Evolutionary conservation across 805 yeast species (phyloP), one percentile per base, ranked within the genome.

Genomic region (Starmerella vitae): DNA sequence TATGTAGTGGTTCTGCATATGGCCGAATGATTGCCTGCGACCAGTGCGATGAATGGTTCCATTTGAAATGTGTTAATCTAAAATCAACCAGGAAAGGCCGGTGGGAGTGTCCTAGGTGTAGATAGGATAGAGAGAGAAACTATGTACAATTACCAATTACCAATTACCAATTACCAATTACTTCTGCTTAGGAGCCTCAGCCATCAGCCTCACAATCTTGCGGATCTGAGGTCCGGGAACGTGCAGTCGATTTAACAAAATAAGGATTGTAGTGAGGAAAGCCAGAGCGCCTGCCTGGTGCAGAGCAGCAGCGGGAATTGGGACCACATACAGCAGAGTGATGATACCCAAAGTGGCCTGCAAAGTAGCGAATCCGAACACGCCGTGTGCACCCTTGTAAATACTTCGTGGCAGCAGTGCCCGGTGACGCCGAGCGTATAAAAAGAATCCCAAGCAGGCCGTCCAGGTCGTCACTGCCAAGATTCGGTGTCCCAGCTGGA

Each of bases 271-370:
- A 0, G 98, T 86, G 51, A 91, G 65, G 35, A 91, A 66, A 0
- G 93, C 93, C 50, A 91, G 63, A 1, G 96, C 94, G 50, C 97
- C 97, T 7, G 94, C 95, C 65, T 91, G 99, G 58, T 91, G 99
- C 5, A 85, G 73, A 3, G 96, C 93, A 2, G 95, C 99, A 34
- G 88, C 62, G 22, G 94, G 82, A 19, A 81, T 76, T 21, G 99
- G 99, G 18, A 91, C 97, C 39, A 86, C 67, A 58, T 82, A 86
- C 18, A 86, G 58, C 49, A 91, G 67, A 1, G 98, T 91, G 22
- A 75, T 63, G 37, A 91, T 83, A 38, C 99, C 99, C 32, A 91
- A 65, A 1, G 81, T 64, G 3, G 78, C 94, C 62, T 91, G 99
- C 17, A 80, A 52, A 1, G 84, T 62, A 3, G 76, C 97, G 42